These are phyloP conservation scores for Chloranthus sessilifolius DNA, from an alignment of 164 flowering plant species.

Conservation along the genomic window DNA sequence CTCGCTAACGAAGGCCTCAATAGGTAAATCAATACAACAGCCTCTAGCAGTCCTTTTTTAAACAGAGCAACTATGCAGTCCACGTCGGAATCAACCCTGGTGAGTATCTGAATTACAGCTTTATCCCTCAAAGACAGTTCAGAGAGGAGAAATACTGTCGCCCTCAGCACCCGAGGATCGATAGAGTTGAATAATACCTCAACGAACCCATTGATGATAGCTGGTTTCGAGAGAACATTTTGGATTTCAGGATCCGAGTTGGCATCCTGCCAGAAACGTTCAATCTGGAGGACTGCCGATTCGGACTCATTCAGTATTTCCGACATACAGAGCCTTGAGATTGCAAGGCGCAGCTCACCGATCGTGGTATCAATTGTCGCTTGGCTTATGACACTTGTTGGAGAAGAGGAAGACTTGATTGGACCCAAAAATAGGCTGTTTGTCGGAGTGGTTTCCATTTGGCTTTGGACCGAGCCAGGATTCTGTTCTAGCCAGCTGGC, in stretches of 20 bases:
- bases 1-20: constrained; percentile 36
- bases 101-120: constrained; percentile 54
- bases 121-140: constrained; percentile 68
- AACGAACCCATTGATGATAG: constrained; percentile 62
- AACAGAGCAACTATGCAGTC: constrained; percentile 58
- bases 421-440: constrained; percentile 17
- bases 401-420: constrained; percentile 38
- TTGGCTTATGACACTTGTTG: constrained; percentile 59
- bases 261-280: constrained; percentile 47
- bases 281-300: constrained; percentile 52
- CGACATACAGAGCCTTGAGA: constrained; percentile 53
- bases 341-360: constrained; percentile 43
- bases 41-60: constrained; percentile 67
- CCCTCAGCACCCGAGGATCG: constrained; percentile 43
- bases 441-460: constrained; percentile 14
- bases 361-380: constrained; percentile 41
- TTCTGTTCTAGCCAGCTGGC: constrained; percentile 72
- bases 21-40: constrained; percentile 60
- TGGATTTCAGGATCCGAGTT: constrained; percentile 37
- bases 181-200: constrained; percentile 72
- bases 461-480: constrained; percentile 21
- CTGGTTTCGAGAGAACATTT: constrained; percentile 49
- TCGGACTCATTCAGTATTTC: constrained; percentile 56
- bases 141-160: constrained; percentile 51
- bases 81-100: constrained; percentile 64